These are phyloP conservation scores for Geotrichum aggregatum DNA, from an alignment of 1,139 yeast genomes.

Conservation along the genomic window DNA sequence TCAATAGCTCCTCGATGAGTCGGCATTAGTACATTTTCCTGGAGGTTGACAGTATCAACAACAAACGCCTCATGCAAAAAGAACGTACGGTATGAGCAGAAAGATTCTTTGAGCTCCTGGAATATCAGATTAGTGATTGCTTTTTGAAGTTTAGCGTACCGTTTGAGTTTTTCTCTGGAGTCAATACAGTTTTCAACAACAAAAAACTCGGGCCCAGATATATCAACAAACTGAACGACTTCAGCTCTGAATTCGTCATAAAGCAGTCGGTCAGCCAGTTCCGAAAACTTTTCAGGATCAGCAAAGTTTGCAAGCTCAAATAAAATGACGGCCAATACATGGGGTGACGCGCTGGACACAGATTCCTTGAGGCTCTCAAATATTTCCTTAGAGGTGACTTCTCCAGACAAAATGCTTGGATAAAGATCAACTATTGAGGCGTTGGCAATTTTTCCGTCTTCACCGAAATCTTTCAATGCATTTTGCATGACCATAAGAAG, in stretches of 20 bases:
- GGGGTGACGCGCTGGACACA: constrained; percentile 5
- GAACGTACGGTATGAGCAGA: constrained; percentile 17
- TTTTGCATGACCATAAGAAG: constrained; percentile 4
- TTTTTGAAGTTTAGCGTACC: constrained; percentile 7
- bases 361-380: constrained; percentile 4
- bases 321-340: constrained; percentile 2
- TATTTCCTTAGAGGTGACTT: not conserved
- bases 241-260: not conserved
- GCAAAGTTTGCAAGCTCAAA: constrained; percentile 10
- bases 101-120: not conserved
- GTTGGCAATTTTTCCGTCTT: not conserved
- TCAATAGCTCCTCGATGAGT: constrained; percentile 41
- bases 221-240: constrained; percentile 1
- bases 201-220: not conserved
- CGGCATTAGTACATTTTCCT: constrained; percentile 41
- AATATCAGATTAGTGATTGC: constrained; percentile 7
- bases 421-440: constrained; percentile 7
- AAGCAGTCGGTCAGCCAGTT: not conserved
- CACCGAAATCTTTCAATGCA: constrained; percentile 2
- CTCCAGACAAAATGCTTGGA: constrained; percentile 9
- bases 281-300: constrained; percentile 1
- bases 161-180: not conserved
- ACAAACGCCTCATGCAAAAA: constrained; percentile 32
- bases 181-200: not conserved
- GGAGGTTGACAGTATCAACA: constrained; percentile 28